Base-by-base conservation (phyloP, 306 rosid genomes). In the Acacia confusa region DNA sequence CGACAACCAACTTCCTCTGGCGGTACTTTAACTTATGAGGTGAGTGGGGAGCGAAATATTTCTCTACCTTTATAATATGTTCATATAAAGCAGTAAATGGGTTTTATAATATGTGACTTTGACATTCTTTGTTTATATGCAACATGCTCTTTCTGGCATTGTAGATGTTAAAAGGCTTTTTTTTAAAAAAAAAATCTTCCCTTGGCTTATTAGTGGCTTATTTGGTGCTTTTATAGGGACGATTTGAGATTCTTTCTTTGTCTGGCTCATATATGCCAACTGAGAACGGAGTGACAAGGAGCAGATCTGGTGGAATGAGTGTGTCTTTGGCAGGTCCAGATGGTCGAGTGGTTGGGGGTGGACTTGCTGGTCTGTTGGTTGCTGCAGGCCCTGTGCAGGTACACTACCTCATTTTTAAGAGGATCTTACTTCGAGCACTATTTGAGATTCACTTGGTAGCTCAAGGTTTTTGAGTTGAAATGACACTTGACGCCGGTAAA, bases 331-430 rank as follows among this genome's bases (percentile, higher is more conserved):
- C 97, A 3, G 92, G 97, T 58, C 97, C 97, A 65, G 97, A 93
- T 40, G 97, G 97, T 80, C 88, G 97, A 81, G 97, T 93, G 30
- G 70, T 93, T 34, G 97, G 97, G 24, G 97, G 97, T 64, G 97
- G 97, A 66, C 97, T 93, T 70, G 97, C 97, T 41, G 97, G 97
- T 84, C 86, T 93, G 48, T 83, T 93, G 79, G 79, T 93, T 45
- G 97, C 97, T 77, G 94, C 97, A 55, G 97, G 97, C 64, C 97
- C 97, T 12, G 97, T 93, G 84, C 97, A 91, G 97, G 97, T 93
- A 87, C 64, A 22, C 75, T 48, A 79, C 64, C 71, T 85, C 43
- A 47, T 67, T 9, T 72, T 20, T 57, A 69, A 45, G 43, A 70
- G 72, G 41, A 79, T 41, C 48, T 70, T 53, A 22, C 72, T 53